These are phyloP conservation scores for Sclerotinia subarctica DNA, from an alignment of 2,329 filamentous ascomycete species.

Conservation along the genomic window DNA sequence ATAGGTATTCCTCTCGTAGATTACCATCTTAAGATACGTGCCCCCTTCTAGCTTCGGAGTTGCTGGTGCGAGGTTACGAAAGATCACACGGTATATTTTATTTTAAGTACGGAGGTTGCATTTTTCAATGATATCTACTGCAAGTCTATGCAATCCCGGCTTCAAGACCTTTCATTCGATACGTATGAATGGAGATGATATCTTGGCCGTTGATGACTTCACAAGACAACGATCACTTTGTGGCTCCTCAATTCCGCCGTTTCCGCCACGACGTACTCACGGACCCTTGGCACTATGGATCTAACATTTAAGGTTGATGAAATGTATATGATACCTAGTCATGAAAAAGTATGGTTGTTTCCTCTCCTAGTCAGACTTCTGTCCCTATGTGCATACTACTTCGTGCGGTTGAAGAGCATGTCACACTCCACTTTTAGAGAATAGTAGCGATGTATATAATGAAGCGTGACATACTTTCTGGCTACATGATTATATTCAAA, in stretches of 20 bases:
- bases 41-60: too few species aligned
- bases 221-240: not conserved
- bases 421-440: too few species aligned
- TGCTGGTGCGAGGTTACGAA: not conserved
- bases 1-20: too few species aligned
- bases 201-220: not conserved
- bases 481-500: too few species aligned
- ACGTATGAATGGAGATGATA: not conserved
- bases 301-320: not conserved
- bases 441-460: too few species aligned
- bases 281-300: not conserved
- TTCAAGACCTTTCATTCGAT: not conserved
- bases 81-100: not conserved
- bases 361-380: not conserved
- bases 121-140: not conserved
- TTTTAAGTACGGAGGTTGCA: too few species aligned
- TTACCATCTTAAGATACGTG: too few species aligned
- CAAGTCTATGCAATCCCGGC: not conserved
- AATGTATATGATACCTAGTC: not conserved
- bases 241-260: slow-evolving; percentile 3
- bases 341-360: not conserved
- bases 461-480: too few species aligned
- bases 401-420: too few species aligned
- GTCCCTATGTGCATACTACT: too few species aligned
- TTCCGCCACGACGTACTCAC: not conserved